Percentiles rank a stretch among this genome's conserved stretches.
phyloP scores from a whole-genome alignment of 2,329 filamentous ascomycete genomes.

The Xenoacremonium recifei region DNA sequence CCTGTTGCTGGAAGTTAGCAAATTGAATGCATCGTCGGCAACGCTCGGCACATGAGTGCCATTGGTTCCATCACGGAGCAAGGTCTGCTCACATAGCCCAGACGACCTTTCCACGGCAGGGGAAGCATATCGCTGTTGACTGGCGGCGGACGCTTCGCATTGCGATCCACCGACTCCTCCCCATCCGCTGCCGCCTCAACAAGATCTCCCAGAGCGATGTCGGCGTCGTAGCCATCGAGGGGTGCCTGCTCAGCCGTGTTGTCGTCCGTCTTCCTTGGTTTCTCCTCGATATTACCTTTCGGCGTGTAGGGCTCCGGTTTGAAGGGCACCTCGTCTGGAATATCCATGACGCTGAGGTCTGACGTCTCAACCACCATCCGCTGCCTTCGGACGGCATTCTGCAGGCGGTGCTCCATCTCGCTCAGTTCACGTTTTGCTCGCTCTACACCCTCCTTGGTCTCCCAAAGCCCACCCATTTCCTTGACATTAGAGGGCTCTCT shows the following conservation, averaged over 20 bases:
- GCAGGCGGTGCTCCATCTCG: conserved; percentile 49
- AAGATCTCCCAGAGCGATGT: conserved; percentile 20
- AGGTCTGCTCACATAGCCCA: conserved; percentile 72
- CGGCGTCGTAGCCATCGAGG: conserved; percentile 19
- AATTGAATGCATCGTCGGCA: background rate
- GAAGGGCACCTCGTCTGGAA: background rate
- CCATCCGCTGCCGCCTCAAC: conserved; percentile 12
- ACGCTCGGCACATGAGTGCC: too few relatives aligned
- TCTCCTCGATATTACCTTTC: conserved; percentile 3
- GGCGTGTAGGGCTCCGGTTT: conserved; percentile 10
- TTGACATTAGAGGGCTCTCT: conserved; percentile 6
- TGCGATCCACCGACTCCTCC: conserved; percentile 32
- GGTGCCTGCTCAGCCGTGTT: conserved; percentile 17
- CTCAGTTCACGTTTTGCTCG: conserved; percentile 44
- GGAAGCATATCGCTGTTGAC: conserved; percentile 83
- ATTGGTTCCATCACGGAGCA: too few relatives aligned
- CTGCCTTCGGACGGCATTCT: conserved; percentile 42
- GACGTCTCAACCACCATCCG: conserved; percentile 46
- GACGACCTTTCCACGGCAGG: conserved; percentile 82
- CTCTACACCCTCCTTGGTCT: conserved; percentile 31
- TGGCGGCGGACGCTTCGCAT: conserved; percentile 61
- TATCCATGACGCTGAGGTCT: conserved; percentile 18
- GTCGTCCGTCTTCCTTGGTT: conserved; percentile 5
- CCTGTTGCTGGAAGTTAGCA: conserved; percentile 44
- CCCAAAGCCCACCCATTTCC: conserved; percentile 5